Base-by-base conservation (phyloP, 441 rosid species). In the Jatropha multifida region DNA sequence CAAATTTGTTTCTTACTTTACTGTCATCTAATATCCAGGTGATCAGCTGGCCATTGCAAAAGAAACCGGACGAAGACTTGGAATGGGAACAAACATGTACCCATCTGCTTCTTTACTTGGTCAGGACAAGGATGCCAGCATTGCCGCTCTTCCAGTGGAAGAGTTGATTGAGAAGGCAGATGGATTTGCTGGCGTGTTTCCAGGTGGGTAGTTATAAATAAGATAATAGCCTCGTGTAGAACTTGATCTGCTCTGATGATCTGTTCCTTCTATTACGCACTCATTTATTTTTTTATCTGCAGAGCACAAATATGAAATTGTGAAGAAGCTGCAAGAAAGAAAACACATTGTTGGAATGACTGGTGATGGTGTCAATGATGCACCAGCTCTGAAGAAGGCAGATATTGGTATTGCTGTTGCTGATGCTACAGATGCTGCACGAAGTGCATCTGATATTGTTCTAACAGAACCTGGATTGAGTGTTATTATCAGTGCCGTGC, bases 31-130 rank as follows among this genome's bases (percentile, higher is more conserved):
- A 49, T 67, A 20, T 72, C 75, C 73, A 85, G 94, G 97, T 76
- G 99, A 94, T 81, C 99, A 94, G 74, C 94, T 94, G 77, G 99
- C 99, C 71, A 95, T 95, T 75, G 99, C 88, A 74, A 95, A 95
- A 86, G 99, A 95, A 81, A 95, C 99, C 4, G 98, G 99, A 59
- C 90, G 98, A 65, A 88, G 99, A 73, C 97, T 95, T 62, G 98
- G 98, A 78, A 95, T 95, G 99, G 99, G 99, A 86, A 90, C 98
- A 71, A 95, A 95, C 87, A 95, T 95, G 99, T 93, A 95, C 80
- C 99, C 98, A 3, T 95, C 99, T 46, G 88, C 97, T 41, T 75
- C 96, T 75, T 87, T 94, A 70, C 94, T 95, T 68, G 97, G 94
- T 42, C 90, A 89, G 71, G 81, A 91, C 79, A 91, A 89, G 85